phyloP scores from a whole-genome alignment of 1,139 yeast species.

The Saccharomycopsis hybrid region DNA sequence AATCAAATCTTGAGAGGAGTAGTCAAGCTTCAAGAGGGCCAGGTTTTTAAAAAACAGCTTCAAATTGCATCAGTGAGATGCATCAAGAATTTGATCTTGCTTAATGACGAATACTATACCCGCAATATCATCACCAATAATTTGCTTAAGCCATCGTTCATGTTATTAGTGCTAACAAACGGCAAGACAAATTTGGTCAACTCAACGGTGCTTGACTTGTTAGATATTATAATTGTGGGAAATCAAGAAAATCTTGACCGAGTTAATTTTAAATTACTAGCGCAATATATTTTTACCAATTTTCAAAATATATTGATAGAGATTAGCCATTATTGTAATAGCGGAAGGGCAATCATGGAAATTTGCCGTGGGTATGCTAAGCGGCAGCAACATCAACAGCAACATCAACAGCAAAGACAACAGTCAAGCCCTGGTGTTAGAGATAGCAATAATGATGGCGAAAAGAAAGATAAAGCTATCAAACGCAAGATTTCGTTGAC shows the following conservation, averaged over 20 bases:
- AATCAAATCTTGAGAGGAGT: constrained; percentile 50
- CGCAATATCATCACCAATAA: constrained; percentile 51
- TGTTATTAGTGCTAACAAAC: constrained; percentile 42
- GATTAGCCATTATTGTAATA: constrained; percentile 21
- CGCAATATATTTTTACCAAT: constrained; percentile 3
- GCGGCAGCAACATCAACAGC: too few relatives aligned
- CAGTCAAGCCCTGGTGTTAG: too few relatives aligned
- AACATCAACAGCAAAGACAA: too few relatives aligned
- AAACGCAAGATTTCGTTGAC: neutral
- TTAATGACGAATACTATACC: constrained; percentile 57
- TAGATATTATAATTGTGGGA: constrained; percentile 43
- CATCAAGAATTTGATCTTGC: constrained; percentile 48
- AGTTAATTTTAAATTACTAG: constrained; percentile 12
- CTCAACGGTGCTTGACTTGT: constrained; percentile 69
- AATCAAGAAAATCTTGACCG: constrained; percentile 22
- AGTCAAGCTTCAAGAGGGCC: constrained; percentile 36
- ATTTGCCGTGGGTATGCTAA: constrained; percentile 18
- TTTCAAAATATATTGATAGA: constrained; percentile 13
- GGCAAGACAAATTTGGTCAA: constrained; percentile 58
- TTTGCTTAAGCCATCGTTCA: constrained; percentile 25
- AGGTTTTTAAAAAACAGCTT: constrained; percentile 38
- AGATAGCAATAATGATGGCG: constrained; percentile 9
- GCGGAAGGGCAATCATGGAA: constrained; percentile 21
- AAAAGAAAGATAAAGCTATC: neutral
- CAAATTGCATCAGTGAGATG: constrained; percentile 64